A percentile compares a stretch with the other conserved stretches of the same genome.
Conservation (phyloP, 768 basidiomycete species). For the Austroboletus eburneus region DNA sequence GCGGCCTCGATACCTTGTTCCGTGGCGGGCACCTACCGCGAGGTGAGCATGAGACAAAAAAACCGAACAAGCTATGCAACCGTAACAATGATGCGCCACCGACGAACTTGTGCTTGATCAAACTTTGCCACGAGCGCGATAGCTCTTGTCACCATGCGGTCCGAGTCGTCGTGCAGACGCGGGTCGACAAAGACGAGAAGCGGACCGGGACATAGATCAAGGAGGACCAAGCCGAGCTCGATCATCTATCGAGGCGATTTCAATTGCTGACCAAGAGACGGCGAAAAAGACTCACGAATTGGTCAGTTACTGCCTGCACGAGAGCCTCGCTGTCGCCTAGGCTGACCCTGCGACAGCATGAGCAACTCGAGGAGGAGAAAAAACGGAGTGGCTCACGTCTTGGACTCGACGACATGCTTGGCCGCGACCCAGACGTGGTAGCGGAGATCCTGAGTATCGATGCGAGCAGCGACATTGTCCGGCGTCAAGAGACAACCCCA, state of each 20-base stretch:
- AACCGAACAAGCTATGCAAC: conserved; percentile 28
- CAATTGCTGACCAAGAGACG: neutral
- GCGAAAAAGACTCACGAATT: conserved; percentile 29
- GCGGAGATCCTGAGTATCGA: conserved; percentile 24
- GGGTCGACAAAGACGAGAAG: conserved; percentile 53
- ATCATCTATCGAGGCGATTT: conserved; percentile 38
- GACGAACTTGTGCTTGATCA: conserved; percentile 35
- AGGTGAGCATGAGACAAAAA: too few species aligned
- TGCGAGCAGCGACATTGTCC: conserved; percentile 23
- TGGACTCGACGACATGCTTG: conserved; percentile 27
- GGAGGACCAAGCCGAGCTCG: conserved; percentile 43
- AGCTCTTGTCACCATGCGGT: conserved; percentile 42
- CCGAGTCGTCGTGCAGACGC: conserved; percentile 34
- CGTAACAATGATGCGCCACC: conserved; percentile 44
- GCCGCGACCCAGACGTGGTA: conserved; percentile 35
- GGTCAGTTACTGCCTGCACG: conserved; percentile 19
- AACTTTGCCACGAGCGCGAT: conserved; percentile 39
- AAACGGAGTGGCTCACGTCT: conserved; percentile 7
- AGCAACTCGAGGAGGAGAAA: neutral
- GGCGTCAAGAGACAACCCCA: conserved; percentile 35
- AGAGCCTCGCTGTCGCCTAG: conserved; percentile 14
- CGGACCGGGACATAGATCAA: conserved; percentile 43
- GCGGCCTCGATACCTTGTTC: conserved; percentile 50
- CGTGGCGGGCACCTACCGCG: conserved; percentile 58
- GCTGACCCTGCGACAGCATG: conserved; percentile 6